Base-by-base conservation (phyloP, 176 grass and related monocot species). In the Bothriochloa decipiens region DNA sequence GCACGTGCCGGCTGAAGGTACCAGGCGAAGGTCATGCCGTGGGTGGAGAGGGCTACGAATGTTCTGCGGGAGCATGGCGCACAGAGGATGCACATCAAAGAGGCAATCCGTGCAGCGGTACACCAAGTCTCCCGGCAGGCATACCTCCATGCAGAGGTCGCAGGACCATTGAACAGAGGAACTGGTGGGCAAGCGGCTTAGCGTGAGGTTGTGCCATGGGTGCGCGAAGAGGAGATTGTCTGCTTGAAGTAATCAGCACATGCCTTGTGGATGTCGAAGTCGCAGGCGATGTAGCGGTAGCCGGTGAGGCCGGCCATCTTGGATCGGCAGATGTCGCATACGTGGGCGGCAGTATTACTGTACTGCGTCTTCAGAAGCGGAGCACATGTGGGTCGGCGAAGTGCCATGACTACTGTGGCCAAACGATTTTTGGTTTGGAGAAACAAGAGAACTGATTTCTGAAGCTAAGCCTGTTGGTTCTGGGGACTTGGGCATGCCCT, bases 201-300 rank as follows among this genome's bases (percentile, higher is more conserved):
- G 41, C 37, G 40, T 45, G 40, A 66, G 61, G 25, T 11, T 17
- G 61, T 66, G 78, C 64, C 20, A 50, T 25, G 63, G 78, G 27
- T 81, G 64, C 28, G 64, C 78, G 65, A 55, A 69, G 65, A 69
- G 65, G 5, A 17, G 65, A 39, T 53, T 4, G 43, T 35, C 45
- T 50, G 4, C 29, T 53, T 13, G 45, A 69, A 69, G 45, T 37
- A 52, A 3, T 37, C 45, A 7, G 45, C 45, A 29, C 78, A 81
- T 0, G 45, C 65, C 65, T 69, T 20, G 16, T 81, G 78, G 65
- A 81, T 55, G 46, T 53, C 20, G 37, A 73, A 28, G 52, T 46
- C 10, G 52, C 80, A 82, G 36, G 3, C 23, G 15, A 4, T 13
- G 62, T 62, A 80, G 63, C 27, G 3, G 63, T 68, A 68, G 41